Conservation (phyloP, 306 rosid species). For the Castanospermum australe region DNA sequence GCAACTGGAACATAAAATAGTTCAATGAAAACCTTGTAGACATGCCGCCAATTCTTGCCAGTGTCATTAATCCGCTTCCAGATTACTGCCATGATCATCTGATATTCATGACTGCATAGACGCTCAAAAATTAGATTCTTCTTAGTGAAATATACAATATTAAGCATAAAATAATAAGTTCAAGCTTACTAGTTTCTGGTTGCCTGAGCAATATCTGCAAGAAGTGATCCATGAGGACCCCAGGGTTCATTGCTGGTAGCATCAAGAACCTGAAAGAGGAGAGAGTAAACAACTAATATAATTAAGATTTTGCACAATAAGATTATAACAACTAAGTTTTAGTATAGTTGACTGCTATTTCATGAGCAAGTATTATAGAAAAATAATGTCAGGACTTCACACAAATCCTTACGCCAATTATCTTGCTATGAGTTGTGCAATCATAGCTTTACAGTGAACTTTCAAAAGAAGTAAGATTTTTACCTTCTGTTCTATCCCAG, state of each 20-base stretch:
- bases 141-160: slow-evolving; percentile 20
- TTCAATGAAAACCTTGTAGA: slow-evolving; percentile 72
- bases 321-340: neutral
- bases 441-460: slow-evolving; percentile 5
- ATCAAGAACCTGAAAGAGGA: slow-evolving; percentile 78
- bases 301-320: slow-evolving; percentile 8
- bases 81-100: slow-evolving; percentile 87
- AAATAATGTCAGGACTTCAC: neutral
- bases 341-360: neutral
- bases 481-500: slow-evolving; percentile 99
- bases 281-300: neutral
- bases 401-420: slow-evolving; percentile 3
- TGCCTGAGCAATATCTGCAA: slow-evolving; percentile 91
- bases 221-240: slow-evolving; percentile 99
- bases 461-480: neutral
- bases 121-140: slow-evolving; percentile 30
- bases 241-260: slow-evolving; percentile 99
- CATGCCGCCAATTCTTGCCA: slow-evolving; percentile 99
- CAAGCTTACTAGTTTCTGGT: slow-evolving; percentile 84
- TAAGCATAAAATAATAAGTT: slow-evolving; percentile 14
- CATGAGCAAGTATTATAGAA: neutral
- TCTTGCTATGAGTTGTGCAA: neutral
- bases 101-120: slow-evolving; percentile 86
- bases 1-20: slow-evolving; percentile 18
- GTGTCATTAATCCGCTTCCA: slow-evolving; percentile 99